Conservation (phyloP, 1,284 basidiomycete species). For the Ustilago esculenta region DNA sequence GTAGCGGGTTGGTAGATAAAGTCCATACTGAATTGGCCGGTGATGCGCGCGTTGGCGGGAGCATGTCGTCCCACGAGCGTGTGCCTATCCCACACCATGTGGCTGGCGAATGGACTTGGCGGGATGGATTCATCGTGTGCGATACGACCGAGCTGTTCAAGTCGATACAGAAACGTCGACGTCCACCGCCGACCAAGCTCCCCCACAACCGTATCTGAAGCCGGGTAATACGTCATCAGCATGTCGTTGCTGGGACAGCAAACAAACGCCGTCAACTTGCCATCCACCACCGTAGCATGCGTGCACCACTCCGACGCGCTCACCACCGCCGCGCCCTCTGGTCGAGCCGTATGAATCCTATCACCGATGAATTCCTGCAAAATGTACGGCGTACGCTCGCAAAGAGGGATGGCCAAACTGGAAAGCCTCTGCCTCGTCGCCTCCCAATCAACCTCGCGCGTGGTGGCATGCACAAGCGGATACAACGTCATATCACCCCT, state of each 20-base stretch:
- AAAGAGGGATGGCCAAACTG: conserved; percentile 49
- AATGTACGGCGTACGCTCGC: conserved; percentile 55
- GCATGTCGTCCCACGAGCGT: conserved; percentile 30
- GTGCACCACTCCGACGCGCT: conserved; percentile 68
- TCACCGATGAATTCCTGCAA: conserved; percentile 65
- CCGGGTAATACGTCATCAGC: conserved; percentile 69
- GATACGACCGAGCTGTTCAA: conserved; percentile 30
- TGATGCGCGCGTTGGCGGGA: conserved; percentile 49
- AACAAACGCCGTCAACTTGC: conserved; percentile 68
- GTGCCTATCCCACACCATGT: conserved; percentile 23
- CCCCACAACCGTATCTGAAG: conserved; percentile 62
- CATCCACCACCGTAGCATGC: conserved; percentile 68
- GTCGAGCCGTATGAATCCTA: conserved; percentile 32
- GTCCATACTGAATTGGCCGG: conserved; percentile 69
- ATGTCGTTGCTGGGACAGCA: conserved; percentile 69
- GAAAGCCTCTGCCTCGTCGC: conserved; percentile 35
- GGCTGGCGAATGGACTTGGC: neutral
- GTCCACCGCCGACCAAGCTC: conserved; percentile 67
- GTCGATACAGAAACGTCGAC: conserved; percentile 61
- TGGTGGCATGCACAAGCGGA: conserved; percentile 51
- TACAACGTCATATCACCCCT: conserved; percentile 69
- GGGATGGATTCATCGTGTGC: neutral
- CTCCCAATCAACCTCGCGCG: conserved; percentile 37
- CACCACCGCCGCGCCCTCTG: neutral
- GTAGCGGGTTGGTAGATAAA: conserved; percentile 67